Conservation (phyloP, 768 basidiomycete species). For the Sarcodon aspratus region DNA sequence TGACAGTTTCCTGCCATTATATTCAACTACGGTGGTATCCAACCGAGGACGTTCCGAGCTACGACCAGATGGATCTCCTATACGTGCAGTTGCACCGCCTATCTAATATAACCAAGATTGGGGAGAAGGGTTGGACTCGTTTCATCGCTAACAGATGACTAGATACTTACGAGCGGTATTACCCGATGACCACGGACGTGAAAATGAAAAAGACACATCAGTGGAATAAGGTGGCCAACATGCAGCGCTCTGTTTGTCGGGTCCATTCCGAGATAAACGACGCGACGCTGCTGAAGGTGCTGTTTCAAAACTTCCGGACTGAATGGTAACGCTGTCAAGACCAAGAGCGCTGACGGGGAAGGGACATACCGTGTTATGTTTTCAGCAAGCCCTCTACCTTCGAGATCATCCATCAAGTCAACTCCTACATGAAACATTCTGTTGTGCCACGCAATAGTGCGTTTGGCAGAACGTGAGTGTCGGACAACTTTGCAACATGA, state of each 20-base stretch:
- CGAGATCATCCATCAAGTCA: constrained; percentile 21
- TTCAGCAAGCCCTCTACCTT: constrained; percentile 20
- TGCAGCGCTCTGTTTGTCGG: constrained; percentile 87
- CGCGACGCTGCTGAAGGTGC: constrained; percentile 20
- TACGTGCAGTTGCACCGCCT: constrained; percentile 91
- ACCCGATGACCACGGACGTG: constrained; percentile 72
- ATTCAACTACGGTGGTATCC: constrained; percentile 41
- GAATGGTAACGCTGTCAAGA: background rate
- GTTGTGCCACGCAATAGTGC: no score
- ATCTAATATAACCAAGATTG: constrained; percentile 40
- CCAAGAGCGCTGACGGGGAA: background rate
- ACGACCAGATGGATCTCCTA: constrained; percentile 94
- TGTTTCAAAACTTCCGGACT: constrained; percentile 5
- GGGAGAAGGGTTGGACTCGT: background rate
- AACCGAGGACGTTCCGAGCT: constrained; percentile 69
- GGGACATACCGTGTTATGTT: constrained; percentile 22
- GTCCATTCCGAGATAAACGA: constrained; percentile 84
- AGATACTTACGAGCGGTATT: constrained; percentile 68
- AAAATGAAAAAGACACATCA: constrained; percentile 84
- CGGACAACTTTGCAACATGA: no score
- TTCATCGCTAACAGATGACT: background rate
- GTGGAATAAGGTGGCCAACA: constrained; percentile 85
- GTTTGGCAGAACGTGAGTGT: no score
- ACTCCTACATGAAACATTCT: constrained; percentile 7
- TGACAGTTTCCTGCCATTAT: constrained; percentile 57